Evolutionary conservation across 768 basidiomycete genomes (phyloP), one percentile per base, ranked within the genome.

Genomic region (Mycena maculata): DNA sequence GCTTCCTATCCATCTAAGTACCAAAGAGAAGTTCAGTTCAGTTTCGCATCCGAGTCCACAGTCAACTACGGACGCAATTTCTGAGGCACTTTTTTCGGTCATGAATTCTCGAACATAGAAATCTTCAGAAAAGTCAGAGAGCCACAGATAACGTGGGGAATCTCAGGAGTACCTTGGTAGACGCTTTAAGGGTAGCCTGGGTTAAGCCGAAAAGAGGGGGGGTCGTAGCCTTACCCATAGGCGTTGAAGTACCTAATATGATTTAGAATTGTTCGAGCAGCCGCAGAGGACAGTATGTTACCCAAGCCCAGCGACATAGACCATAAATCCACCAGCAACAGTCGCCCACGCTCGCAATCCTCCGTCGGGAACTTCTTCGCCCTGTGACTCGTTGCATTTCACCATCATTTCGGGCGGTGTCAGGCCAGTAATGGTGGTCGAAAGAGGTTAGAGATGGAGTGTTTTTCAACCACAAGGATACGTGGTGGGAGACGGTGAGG

Each of bases 1-100:
- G 69, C 76, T 74, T 71, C 82, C 73, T 61, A 79, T 74, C 78
- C 78, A 77, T 18, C 77, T 77, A 33, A 20, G 33, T 36, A 36
- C 8, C 20, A 11, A 12, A 27, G 20, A 16, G n/a, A n/a, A n/a
- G n/a, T n/a, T n/a, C n/a, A n/a, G n/a, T 33, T 60, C 15, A 36
- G 30, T 13, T 50, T 49, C 16, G 22, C 2, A 13, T 12, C 11
- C 6, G 49, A 47, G 39, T n/a, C 25, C n/a, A 54, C 1, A 42
- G 18, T 22, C 4, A 33, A 22, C 36, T 36, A 57, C 65, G 38
- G 38, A 67, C 65, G 65, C 65, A 38, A 67, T 67, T 36, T 67
- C 54, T 13, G 65, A 60, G 22, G 65, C 59, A 33, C 38, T 61
- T 54, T 33, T 30, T 20, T 39, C 9, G 3, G 59, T 56, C 65